Percentiles rank a stretch among this genome's conserved stretches.
These are phyloP conservation scores for Penicillium arizonense DNA, from an alignment of 495 filamentous ascomycete species.

Conservation along the genomic window DNA sequence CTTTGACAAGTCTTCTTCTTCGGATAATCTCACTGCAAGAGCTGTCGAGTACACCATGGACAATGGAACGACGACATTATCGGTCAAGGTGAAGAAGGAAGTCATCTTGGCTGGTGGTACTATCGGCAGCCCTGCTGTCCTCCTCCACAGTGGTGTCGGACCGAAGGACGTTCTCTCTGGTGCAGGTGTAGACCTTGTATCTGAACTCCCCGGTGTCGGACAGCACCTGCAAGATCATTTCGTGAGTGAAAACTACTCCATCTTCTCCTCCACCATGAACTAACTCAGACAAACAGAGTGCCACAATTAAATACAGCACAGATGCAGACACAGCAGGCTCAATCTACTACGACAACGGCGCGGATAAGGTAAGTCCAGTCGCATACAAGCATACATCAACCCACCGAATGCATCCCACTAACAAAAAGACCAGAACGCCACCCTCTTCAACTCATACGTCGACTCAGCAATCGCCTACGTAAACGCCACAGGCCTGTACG, in stretches of 20 bases:
- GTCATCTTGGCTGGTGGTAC: constrained; percentile 56
- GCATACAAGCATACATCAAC: constrained; percentile 4
- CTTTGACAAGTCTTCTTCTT: constrained; percentile 28
- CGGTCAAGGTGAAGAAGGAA: constrained; percentile 44
- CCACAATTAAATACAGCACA: constrained; percentile 28
- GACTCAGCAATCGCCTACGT: constrained; percentile 34
- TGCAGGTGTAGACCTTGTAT: constrained; percentile 37
- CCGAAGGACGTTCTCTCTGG: constrained; percentile 33
- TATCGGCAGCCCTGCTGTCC: constrained; percentile 56
- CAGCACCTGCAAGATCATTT: constrained; percentile 50
- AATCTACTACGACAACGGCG: constrained; percentile 27
- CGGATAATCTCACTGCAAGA: constrained; percentile 24
- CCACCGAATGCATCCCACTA: constrained; percentile 9
- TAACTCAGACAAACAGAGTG: constrained; percentile 22
- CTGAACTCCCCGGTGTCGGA: constrained; percentile 50
- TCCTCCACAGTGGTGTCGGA: constrained; percentile 47
- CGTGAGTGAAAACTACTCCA: constrained; percentile 13
- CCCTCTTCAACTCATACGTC: constrained; percentile 29
- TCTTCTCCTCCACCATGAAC: no score
- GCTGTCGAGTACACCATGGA: constrained; percentile 32
- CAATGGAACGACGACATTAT: constrained; percentile 23
- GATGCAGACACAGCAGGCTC: constrained; percentile 26
- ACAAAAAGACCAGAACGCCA: constrained; percentile 1
- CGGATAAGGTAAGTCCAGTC: constrained; percentile 19
- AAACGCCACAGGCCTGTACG: constrained; percentile 25